A percentile compares a stretch with the other conserved stretches of the same genome.
These are phyloP conservation scores for Orbilia javanica DNA, from an alignment of 2,329 filamentous ascomycete genomes.

Conservation along the genomic window DNA sequence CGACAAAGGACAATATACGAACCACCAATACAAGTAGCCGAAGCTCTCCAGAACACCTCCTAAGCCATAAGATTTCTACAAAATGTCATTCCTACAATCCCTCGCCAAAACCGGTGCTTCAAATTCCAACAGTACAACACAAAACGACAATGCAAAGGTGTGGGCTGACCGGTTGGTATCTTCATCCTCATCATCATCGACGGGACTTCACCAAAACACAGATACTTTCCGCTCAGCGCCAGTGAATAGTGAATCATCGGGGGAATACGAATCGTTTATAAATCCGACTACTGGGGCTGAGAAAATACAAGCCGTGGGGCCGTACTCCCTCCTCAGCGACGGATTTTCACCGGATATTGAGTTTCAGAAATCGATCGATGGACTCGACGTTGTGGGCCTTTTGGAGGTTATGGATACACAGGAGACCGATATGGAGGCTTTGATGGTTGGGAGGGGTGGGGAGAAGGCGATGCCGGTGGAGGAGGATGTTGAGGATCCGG, in stretches of 20 bases:
- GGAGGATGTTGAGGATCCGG: constrained; percentile 48
- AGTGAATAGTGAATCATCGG: neutral
- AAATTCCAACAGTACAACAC: constrained; percentile 53
- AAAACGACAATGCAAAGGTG: constrained; percentile 45
- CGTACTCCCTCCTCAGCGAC: constrained; percentile 43
- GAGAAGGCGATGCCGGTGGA: constrained; percentile 39
- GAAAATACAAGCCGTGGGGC: constrained; percentile 23
- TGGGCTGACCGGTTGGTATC: constrained; percentile 40
- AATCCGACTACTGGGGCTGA: neutral
- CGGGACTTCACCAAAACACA: neutral
- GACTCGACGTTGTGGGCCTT: constrained; percentile 43
- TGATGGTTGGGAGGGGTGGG: constrained; percentile 39
- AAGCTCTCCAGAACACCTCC: neutral
- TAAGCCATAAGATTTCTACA: constrained; percentile 20
- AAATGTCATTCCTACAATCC: constrained; percentile 49
- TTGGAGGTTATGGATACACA: constrained; percentile 56
- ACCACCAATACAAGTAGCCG: neutral
- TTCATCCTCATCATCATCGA: constrained; percentile 9
- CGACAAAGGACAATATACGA: neutral
- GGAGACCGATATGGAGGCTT: constrained; percentile 34
- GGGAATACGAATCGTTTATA: constrained; percentile 38
- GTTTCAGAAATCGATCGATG: constrained; percentile 57
- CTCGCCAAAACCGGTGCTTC: constrained; percentile 38
- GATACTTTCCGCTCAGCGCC: constrained; percentile 15
- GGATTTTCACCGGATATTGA: constrained; percentile 46